These are phyloP conservation scores for Annulohypoxylon truncatum DNA, from an alignment of 2,329 filamentous ascomycete species.

Conservation along the genomic window DNA sequence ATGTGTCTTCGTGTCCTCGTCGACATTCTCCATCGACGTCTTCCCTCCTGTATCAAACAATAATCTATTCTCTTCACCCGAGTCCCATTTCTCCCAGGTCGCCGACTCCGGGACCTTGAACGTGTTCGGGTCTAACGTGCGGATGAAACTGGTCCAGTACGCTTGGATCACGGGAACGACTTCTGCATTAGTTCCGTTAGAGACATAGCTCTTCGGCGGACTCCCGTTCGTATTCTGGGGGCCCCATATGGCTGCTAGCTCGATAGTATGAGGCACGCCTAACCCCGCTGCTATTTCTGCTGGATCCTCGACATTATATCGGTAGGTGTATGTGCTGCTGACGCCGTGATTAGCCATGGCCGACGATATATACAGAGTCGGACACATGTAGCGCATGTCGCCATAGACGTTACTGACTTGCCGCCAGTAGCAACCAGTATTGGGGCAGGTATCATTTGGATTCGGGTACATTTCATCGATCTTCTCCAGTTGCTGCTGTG, in stretches of 20 bases:
- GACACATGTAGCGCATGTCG: constrained; percentile 74
- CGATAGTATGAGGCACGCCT: constrained; percentile 75
- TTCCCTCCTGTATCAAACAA: constrained; percentile 57
- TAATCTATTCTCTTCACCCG: constrained; percentile 51
- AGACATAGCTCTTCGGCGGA: constrained; percentile 66
- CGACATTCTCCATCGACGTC: constrained; percentile 58
- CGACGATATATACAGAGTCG: constrained; percentile 66
- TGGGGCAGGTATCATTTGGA: constrained; percentile 59
- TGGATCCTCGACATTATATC: constrained; percentile 74
- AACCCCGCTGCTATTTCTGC: constrained; percentile 62
- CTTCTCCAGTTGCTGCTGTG: constrained; percentile 58
- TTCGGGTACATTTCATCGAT: constrained; percentile 69
- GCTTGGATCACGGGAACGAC: constrained; percentile 72
- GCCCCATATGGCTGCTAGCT: constrained; percentile 75
- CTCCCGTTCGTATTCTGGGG: constrained; percentile 63
- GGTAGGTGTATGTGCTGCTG: constrained; percentile 72
- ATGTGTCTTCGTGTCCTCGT: constrained; percentile 53
- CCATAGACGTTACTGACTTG: constrained; percentile 70
- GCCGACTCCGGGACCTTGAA: constrained; percentile 42
- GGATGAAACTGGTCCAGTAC: constrained; percentile 82
- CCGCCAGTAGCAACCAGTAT: constrained; percentile 66
- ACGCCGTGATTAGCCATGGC: constrained; percentile 51
- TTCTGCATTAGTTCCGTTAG: constrained; percentile 62
- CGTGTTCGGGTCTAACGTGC: constrained; percentile 72
- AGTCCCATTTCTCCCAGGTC: constrained; percentile 44